Conservation (phyloP, 1,284 basidiomycete genomes). For the Puccinia hordei region DNA sequence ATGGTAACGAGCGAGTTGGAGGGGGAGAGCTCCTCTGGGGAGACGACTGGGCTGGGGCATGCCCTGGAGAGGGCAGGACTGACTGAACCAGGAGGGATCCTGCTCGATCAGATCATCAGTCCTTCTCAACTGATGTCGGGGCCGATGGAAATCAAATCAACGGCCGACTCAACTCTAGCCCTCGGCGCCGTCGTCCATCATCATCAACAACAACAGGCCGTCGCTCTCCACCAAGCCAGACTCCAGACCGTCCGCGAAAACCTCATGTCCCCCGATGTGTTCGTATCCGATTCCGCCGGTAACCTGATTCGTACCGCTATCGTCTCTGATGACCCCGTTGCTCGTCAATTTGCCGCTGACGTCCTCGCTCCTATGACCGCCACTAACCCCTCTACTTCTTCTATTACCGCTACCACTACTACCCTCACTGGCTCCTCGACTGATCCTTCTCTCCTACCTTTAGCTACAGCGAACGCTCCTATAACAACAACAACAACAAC, state of each 20-base stretch:
- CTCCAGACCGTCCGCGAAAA: slow-evolving; percentile 37
- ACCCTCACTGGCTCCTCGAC: too few relatives aligned
- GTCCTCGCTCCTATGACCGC: slow-evolving; percentile 21
- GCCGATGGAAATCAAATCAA: background rate
- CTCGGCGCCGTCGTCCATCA: background rate
- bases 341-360: slow-evolving; percentile 34
- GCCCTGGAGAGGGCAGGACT: background rate
- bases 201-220: background rate
- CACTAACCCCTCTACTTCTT: background rate
- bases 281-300: slow-evolving; percentile 20
- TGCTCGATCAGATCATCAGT: background rate
- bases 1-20: background rate
- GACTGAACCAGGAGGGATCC: background rate
- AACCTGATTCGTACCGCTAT: slow-evolving; percentile 17
- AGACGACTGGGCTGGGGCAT: background rate
- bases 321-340: slow-evolving; percentile 25
- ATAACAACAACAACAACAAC: too few relatives aligned
- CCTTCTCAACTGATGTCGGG: too few relatives aligned
- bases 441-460: background rate
- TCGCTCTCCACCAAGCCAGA: slow-evolving; percentile 19
- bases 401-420: background rate
- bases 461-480: too few relatives aligned
- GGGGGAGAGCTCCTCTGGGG: background rate
- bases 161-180: background rate
- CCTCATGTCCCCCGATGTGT: slow-evolving; percentile 16